Evolutionary conservation across 1,139 yeast genomes (phyloP).

Genomic region (Zhuliangozyma parablackwelliae): DNA sequence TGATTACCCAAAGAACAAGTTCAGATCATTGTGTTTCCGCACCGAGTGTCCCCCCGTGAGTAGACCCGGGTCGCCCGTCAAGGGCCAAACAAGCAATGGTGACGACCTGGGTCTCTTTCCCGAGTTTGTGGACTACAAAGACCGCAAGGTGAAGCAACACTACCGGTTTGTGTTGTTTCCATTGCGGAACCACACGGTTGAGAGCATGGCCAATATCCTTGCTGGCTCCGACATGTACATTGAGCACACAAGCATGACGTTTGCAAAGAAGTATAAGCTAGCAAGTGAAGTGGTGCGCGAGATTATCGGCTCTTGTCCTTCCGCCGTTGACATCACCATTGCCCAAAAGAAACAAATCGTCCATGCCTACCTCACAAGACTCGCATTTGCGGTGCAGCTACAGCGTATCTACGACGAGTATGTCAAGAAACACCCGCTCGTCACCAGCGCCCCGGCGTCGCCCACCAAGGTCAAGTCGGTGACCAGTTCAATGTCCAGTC

Average conservation of each 20-base stretch:
- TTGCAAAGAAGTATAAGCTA: conserved; percentile 13
- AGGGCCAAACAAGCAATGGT: conserved; percentile 9
- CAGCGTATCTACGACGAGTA: conserved; percentile 47
- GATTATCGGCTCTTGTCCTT: conserved; percentile 12
- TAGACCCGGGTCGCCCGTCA: conserved; percentile 16
- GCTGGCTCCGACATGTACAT: conserved; percentile 39
- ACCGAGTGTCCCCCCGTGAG: conserved; percentile 38
- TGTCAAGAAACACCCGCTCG: conserved; percentile 14
- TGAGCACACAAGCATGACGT: conserved; percentile 38
- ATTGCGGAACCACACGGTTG: conserved; percentile 38
- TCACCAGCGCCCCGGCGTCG: neutral
- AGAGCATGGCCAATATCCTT: conserved; percentile 29
- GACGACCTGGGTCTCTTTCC: conserved; percentile 14
- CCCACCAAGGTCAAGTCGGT: neutral
- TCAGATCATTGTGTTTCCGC: conserved; percentile 54
- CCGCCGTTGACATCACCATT: conserved; percentile 13
- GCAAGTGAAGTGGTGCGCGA: conserved; percentile 17
- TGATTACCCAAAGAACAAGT: conserved; percentile 63
- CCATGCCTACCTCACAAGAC: conserved; percentile 38
- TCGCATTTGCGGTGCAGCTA: conserved; percentile 62
- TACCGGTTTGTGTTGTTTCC: conserved; percentile 45
- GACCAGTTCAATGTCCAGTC: neutral
- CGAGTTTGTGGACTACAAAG: conserved; percentile 21
- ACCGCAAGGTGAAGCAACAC: conserved; percentile 13
- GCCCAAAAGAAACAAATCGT: conserved; percentile 46